Evolutionary conservation across 805 yeast species (phyloP), one percentile per base, ranked within the genome.

Genomic region (Zygoascus tannicola): DNA sequence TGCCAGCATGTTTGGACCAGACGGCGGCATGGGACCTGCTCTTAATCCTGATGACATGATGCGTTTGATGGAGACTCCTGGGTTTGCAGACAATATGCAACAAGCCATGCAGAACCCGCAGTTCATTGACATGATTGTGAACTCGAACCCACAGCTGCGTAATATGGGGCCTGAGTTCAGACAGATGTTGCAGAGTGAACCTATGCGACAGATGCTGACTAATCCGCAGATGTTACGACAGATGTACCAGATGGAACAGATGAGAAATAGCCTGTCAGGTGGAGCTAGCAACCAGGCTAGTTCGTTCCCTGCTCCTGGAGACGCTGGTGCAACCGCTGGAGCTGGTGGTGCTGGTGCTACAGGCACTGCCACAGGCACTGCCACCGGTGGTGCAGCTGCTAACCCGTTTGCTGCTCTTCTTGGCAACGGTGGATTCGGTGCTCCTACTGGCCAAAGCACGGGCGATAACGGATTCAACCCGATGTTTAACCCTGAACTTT

Each of bases 1-100:
- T 2, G 85, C 86, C 1, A 76, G 80, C 38, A 75, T 85, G 82
- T 87, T 90, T 67, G 96, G 96, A 1, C 88, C 95, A 22, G 97
- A 88, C 62, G 95, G 94, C 34, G 97, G 97, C 15, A 76, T 82
- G 85, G 80, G 80, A 35, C 76, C 74, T 38, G 66, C 80, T 55
- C 88, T 94, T 10, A 79, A 77, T 53, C 82, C 85, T 39, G 88
- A 81, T 41, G 87, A 84, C 49, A 59, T 90, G 64, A 68, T 76
- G 30, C 69, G 72, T 44, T 77, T 85, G 83, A 71, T 92, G 80
- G 80, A 78, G 16, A 75, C 76, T 52, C 98, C 97, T 34, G 70
- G 76, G 65, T 75, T 85, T 54, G 88, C 81, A 59, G 87, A 87
- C 59, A 73, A 81, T 47, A 76, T 90, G 85, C 78, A 81, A 58